These are phyloP conservation scores for Aspergillus haitiensis DNA, from an alignment of 495 filamentous ascomycete genomes.

Conservation along the genomic window DNA sequence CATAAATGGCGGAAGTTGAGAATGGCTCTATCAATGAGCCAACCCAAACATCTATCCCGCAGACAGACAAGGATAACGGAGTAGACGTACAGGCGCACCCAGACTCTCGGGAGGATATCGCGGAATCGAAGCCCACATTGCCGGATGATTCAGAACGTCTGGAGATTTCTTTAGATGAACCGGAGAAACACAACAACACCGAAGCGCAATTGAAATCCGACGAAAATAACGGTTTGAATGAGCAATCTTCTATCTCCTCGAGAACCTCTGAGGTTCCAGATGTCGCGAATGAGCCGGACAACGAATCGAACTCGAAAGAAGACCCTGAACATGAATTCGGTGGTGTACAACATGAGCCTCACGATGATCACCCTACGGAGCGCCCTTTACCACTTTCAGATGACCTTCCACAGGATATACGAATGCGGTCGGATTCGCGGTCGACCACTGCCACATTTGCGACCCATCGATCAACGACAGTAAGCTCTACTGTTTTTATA, in stretches of 20 bases:
- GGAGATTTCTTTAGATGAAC: constrained; percentile 30
- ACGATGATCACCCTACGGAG: constrained; percentile 13
- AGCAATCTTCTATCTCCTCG: constrained; percentile 26
- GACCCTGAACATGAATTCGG: constrained; percentile 14
- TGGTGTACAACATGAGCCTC: constrained; percentile 15
- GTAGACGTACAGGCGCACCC: constrained; percentile 33
- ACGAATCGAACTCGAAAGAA: constrained; percentile 19
- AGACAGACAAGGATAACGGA: constrained; percentile 38
- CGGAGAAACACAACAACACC: constrained; percentile 17
- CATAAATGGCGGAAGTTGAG: constrained; percentile 50
- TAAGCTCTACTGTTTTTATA: constrained; percentile 94
- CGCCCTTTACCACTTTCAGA: constrained; percentile 23
- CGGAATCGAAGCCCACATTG: constrained; percentile 36
- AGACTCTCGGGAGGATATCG: constrained; percentile 30
- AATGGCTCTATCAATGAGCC: constrained; percentile 37
- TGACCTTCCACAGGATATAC: constrained; percentile 33
- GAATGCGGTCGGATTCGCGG: constrained; percentile 57
- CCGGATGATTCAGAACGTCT: constrained; percentile 34
- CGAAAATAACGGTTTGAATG: constrained; percentile 20
- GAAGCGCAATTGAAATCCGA: constrained; percentile 21
- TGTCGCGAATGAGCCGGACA: constrained; percentile 21
- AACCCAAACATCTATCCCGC: constrained; percentile 34
- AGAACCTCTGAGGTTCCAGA: constrained; percentile 24
- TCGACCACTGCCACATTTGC: constrained; percentile 57
- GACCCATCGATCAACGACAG: constrained; percentile 55